phyloP scores from a whole-genome alignment of 169 alveolate genomes.

The Plasmodium inui region DNA sequence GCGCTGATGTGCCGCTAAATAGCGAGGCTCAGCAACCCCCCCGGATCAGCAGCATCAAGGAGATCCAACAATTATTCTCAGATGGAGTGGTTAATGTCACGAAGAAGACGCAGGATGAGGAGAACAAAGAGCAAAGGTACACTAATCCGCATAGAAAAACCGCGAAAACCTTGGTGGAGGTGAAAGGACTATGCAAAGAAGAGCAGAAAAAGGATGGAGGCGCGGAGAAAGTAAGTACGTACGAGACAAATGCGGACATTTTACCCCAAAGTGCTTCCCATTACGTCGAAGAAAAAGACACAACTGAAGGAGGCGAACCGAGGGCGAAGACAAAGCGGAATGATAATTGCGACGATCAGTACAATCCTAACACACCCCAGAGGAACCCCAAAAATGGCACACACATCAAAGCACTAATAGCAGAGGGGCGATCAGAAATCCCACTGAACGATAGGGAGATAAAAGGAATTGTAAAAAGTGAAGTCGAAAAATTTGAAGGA shows the following conservation, averaged over 20 bases:
- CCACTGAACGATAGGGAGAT: neutral
- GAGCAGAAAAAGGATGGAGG: neutral
- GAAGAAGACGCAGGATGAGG: neutral
- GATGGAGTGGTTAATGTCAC: neutral
- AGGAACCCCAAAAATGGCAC: neutral
- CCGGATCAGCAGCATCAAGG: neutral
- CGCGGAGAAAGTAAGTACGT: neutral
- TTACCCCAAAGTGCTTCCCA: neutral
- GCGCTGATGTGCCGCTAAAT: neutral
- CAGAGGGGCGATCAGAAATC: neutral
- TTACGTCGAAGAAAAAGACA: neutral
- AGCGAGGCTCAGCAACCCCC: neutral
- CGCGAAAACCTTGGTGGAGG: neutral
- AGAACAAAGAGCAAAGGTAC: neutral
- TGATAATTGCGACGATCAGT: neutral
- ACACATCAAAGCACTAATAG: neutral
- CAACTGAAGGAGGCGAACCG: neutral
- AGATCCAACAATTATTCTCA: neutral
- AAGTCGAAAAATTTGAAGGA: slow-evolving; percentile 6
- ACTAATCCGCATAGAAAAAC: neutral
- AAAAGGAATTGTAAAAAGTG: slow-evolving; percentile 9
- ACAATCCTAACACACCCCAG: neutral
- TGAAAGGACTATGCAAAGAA: neutral
- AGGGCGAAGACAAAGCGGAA: neutral
- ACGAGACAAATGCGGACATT: neutral